phyloP scores from a whole-genome alignment of 2,329 filamentous ascomycete species.

The Westerdykella sp. region DNA sequence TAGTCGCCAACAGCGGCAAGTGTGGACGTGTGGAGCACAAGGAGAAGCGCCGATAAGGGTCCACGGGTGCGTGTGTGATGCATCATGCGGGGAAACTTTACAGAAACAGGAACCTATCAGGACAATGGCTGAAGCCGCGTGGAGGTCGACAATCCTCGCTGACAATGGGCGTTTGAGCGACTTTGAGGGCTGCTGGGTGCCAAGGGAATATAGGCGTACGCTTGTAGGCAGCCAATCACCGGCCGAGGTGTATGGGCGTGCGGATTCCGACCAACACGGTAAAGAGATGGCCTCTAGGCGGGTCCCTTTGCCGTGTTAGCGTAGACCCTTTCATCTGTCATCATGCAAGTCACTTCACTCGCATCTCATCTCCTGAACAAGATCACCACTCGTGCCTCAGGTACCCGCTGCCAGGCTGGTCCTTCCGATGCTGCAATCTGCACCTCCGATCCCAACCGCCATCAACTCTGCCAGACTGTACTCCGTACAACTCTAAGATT shows the following conservation, averaged over 20 bases:
- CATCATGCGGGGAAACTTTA: conserved; percentile 6
- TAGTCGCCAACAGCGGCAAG: conserved; percentile 22
- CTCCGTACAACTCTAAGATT: too few relatives aligned
- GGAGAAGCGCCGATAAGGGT: conserved; percentile 23
- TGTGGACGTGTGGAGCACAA: conserved; percentile 27
- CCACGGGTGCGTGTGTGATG: conserved; percentile 12
- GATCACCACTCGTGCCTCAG: too few relatives aligned
- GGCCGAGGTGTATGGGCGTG: conserved; percentile 17
- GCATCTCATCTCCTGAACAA: too few relatives aligned
- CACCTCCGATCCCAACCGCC: too few relatives aligned
- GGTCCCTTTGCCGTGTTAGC: too few relatives aligned
- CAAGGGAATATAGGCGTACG: background rate
- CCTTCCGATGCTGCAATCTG: background rate
- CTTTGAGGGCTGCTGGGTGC: too few relatives aligned
- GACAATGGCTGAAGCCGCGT: conserved; percentile 19
- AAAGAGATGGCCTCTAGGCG: too few relatives aligned
- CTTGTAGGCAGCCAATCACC: conserved; percentile 32
- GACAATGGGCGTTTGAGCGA: too few relatives aligned
- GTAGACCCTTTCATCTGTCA: too few relatives aligned
- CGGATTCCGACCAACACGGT: conserved; percentile 12
- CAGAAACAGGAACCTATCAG: conserved; percentile 25
- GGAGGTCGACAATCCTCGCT: too few relatives aligned
- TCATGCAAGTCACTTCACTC: too few relatives aligned
- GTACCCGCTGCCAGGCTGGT: background rate
- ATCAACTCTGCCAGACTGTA: too few relatives aligned